Evolutionary conservation across 164 flowering plant species (phyloP).

Genomic region (Dillenia suffruticosa): DNA sequence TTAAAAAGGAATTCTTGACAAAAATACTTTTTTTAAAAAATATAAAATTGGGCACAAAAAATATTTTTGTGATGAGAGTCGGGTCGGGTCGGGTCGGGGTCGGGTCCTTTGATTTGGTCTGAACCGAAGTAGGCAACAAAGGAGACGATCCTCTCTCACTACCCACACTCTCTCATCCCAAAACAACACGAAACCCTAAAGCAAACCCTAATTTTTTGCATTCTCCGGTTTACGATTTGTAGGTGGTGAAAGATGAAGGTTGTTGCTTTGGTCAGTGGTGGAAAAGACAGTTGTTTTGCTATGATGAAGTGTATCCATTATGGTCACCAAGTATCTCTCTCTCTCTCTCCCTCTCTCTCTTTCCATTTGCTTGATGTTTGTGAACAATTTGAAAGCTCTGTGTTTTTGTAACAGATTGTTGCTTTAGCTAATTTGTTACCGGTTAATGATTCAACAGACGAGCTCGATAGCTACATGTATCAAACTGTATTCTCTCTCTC

Average conservation of each 20-base stretch:
- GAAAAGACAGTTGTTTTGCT: constrained; percentile 95
- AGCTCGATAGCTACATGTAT: constrained; percentile 95
- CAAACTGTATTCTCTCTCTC: constrained; percentile 64
- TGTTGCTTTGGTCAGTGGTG: constrained; percentile 91
- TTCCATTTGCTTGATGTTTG: not conserved
- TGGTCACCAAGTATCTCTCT: constrained; percentile 65
- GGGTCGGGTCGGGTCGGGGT: too few species aligned
- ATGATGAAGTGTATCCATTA: constrained; percentile 87
- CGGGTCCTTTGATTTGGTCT: too few species aligned
- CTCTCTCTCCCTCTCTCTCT: not conserved
- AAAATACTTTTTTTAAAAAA: too few species aligned
- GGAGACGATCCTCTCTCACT: too few species aligned
- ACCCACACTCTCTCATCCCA: too few species aligned
- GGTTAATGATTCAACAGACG: constrained; percentile 76
- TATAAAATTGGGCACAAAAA: too few species aligned
- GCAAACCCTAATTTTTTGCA: too few species aligned
- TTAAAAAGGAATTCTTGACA: too few species aligned
- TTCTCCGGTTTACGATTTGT: too few species aligned
- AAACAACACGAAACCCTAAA: too few species aligned
- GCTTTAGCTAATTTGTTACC: constrained; percentile 97
- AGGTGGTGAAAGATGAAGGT: constrained; percentile 56
- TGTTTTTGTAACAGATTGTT: constrained; percentile 49
- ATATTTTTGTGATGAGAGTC: too few species aligned
- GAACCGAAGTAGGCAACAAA: too few species aligned
- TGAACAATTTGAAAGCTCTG: not conserved